A percentile compares a stretch with the other conserved stretches of the same genome.
Evolutionary conservation across 805 yeast genomes (phyloP).

Genomic region (Teunomyces stri): DNA sequence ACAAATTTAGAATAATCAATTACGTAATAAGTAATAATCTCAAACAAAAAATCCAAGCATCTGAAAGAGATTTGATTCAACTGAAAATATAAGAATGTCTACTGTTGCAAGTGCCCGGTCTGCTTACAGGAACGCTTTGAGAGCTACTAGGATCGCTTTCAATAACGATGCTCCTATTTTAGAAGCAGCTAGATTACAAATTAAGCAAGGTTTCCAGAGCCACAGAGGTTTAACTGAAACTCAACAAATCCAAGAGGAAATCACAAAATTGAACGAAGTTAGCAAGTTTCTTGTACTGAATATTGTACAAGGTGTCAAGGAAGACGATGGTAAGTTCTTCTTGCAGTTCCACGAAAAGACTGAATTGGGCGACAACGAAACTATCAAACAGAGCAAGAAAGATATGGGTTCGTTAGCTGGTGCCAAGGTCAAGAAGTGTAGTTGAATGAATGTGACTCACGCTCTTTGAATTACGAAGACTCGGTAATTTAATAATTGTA

Average conservation of each 20-base stretch:
- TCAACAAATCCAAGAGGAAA: slow-evolving; percentile 38
- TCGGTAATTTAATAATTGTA: background rate
- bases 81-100: slow-evolving; percentile 2
- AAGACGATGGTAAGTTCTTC: slow-evolving; percentile 43
- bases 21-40: slow-evolving; percentile 1
- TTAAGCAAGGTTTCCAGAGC: slow-evolving; percentile 51
- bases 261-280: slow-evolving; percentile 63
- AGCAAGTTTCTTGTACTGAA: slow-evolving; percentile 65
- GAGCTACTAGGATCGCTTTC: slow-evolving; percentile 66
- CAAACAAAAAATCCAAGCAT: background rate
- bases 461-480: background rate
- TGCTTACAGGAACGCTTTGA: slow-evolving; percentile 65
- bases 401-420: slow-evolving; percentile 49
- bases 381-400: slow-evolving; percentile 52
- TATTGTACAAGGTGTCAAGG: slow-evolving; percentile 78
- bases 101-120: slow-evolving; percentile 3
- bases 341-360: slow-evolving; percentile 77
- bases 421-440: slow-evolving; percentile 45
- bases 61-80: too few relatives aligned
- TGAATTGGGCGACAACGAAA: slow-evolving; percentile 89
- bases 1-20: background rate
- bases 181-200: slow-evolving; percentile 57
- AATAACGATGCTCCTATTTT: slow-evolving; percentile 48
- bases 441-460: slow-evolving; percentile 7
- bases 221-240: slow-evolving; percentile 18